Base-by-base conservation (phyloP, 441 rosid species). In the Adansonia madagascariensis region DNA sequence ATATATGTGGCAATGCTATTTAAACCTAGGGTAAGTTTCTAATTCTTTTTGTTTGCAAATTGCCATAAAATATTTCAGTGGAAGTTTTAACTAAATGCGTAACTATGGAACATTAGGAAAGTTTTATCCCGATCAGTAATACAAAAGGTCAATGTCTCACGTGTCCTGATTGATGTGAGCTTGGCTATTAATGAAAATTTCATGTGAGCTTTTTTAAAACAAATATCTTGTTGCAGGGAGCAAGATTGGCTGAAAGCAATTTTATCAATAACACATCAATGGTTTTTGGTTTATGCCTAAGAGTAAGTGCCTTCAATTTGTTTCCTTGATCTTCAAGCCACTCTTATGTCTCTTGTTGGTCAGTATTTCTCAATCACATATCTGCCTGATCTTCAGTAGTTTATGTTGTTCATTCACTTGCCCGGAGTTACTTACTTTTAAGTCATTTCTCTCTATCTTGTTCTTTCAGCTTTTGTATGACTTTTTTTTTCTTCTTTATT, bases 191-290 rank as follows among this genome's bases (percentile, higher is more conserved):
- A 35, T 35, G 31, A 35, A 53, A 71, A 9, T 53, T 71, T 55
- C 63, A 10, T 53, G 17, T 35, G 27, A 71, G 62, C 75, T 4
- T 53, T 35, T 35, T 0, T 71, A 62, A 55, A 71, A 53, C 31
- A 53, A 71, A 35, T 71, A 53, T 53, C 27, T 53, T 53, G 55
- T 67, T 10, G 85, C 89, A 93, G 99, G 99, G 99, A 24, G 87
- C 92, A 80, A 86, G 98, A 83, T 85, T 95, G 84, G 89, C 89
- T 24, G 97, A 95, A 86, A 95, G 99, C 80, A 93, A 89, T 84
- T 95, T 92, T 81, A 93, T 93, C 87, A 95, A 95, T 78, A 95
- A 93, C 68, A 95, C 98, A 67, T 93, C 97, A 18, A 92, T 95
- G 98, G 96, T 93, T 77, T 93, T 95, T 73, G 89, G 99, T 67